These are phyloP conservation scores for Corymbia calophylla DNA, from an alignment of 441 rosid species.

Conservation along the genomic window DNA sequence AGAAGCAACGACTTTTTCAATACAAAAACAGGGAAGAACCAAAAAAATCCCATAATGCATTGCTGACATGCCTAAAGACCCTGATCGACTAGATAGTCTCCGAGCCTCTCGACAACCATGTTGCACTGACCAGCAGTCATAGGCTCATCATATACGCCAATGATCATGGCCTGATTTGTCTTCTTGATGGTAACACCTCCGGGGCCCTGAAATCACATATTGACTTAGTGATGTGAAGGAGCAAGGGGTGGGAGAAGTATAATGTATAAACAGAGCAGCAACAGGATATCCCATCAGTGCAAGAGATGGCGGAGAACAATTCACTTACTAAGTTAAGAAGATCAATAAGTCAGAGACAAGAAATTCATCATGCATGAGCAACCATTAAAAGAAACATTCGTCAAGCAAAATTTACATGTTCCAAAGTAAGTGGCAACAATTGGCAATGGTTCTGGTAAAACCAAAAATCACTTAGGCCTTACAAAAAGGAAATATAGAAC, in stretches of 20 bases:
- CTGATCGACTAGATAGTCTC: constrained; percentile 11
- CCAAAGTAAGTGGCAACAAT: background rate
- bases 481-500: background rate
- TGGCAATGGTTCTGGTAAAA: background rate
- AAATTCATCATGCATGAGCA: background rate
- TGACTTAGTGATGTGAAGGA: background rate
- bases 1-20: background rate
- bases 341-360: background rate
- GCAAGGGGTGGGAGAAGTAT: background rate
- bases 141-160: constrained; percentile 12
- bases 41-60: background rate
- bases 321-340: background rate
- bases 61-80: background rate
- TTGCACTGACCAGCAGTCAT: constrained; percentile 10
- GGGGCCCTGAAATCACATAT: background rate
- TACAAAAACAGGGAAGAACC: background rate
- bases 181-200: constrained; percentile 11
- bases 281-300: background rate
- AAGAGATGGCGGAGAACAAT: background rate
- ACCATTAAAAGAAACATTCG: background rate
- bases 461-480: background rate
- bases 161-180: constrained; percentile 3
- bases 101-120: constrained; percentile 10
- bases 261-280: background rate
- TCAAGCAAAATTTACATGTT: background rate